Percentiles rank a stretch among this genome's conserved stretches.
phyloP scores from a whole-genome alignment of 441 rosid species.

The Manihot esculenta region DNA sequence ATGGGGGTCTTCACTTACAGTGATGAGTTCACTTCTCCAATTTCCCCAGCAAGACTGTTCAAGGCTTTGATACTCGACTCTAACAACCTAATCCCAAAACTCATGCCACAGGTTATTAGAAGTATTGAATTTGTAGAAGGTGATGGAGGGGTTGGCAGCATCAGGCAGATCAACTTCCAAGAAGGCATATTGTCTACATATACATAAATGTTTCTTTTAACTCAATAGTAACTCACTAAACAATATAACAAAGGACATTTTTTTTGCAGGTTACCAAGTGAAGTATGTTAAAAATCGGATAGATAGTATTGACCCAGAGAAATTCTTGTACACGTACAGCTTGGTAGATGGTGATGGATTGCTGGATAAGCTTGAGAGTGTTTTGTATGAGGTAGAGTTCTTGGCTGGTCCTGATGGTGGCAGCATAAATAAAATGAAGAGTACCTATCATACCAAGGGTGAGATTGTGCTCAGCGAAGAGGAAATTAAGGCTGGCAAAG shows the following conservation, averaged over 20 bases:
- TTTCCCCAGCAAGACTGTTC: conserved; percentile 30
- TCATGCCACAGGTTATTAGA: conserved; percentile 18
- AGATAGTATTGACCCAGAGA: conserved; percentile 22
- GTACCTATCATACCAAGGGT: conserved; percentile 13
- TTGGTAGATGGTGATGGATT: conserved; percentile 22
- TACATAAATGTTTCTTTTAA: too few relatives aligned
- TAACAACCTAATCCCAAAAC: conserved; percentile 16
- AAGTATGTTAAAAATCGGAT: conserved; percentile 17
- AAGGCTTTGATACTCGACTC: conserved; percentile 35
- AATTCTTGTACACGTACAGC: conserved; percentile 6
- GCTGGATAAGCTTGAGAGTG: conserved; percentile 8
- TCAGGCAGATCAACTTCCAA: conserved; percentile 22
- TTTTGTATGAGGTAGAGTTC: conserved; percentile 11
- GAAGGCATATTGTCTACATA: conserved; percentile 12
- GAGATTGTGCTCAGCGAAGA: conserved; percentile 9
- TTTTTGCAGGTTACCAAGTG: conserved; percentile 14
- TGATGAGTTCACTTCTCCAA: conserved; percentile 24
- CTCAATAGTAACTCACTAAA: too few relatives aligned
- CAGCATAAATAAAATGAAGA: conserved; percentile 14
- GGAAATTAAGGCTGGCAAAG: conserved; percentile 23
- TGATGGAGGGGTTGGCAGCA: conserved; percentile 25
- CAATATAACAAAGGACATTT: too few relatives aligned
- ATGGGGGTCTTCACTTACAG: conserved; percentile 37
- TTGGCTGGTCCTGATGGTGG: conserved; percentile 20
- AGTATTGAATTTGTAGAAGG: conserved; percentile 19